phyloP scores from a whole-genome alignment of 176 grass and related monocot genomes.

The Oryza meridionalis region DNA sequence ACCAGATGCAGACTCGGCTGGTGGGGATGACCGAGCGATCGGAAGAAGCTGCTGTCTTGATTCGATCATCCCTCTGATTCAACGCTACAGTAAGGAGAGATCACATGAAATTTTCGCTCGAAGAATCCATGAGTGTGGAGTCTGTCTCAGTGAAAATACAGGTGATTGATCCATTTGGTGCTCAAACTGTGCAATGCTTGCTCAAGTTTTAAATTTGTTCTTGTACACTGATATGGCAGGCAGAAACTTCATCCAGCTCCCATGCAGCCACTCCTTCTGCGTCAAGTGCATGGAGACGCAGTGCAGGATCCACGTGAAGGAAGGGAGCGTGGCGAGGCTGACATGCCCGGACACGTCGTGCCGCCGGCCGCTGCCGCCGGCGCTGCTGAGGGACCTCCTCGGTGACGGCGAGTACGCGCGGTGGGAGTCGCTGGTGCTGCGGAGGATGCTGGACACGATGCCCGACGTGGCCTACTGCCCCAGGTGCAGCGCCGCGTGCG shows the following conservation, averaged over 20 bases:
- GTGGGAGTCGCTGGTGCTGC: slow-evolving; percentile 63
- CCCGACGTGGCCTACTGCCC: slow-evolving; percentile 69
- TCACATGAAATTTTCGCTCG: neutral
- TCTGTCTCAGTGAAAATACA: slow-evolving; percentile 8
- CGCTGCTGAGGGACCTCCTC: slow-evolving; percentile 45
- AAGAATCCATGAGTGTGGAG: neutral
- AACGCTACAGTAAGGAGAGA: neutral
- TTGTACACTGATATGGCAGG: neutral
- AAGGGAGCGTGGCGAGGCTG: neutral
- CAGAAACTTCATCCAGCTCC: slow-evolving; percentile 12
- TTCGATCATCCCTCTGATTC: slow-evolving; percentile 43
- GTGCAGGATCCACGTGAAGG: slow-evolving; percentile 25
- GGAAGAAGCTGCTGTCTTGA: slow-evolving; percentile 35
- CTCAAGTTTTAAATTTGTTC: too few species aligned
- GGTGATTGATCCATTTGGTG: neutral
- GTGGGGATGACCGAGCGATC: slow-evolving; percentile 37
- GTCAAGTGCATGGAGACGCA: slow-evolving; percentile 22
- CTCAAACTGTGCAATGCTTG: neutral
- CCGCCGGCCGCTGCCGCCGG: slow-evolving; percentile 18
- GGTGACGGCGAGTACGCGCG: slow-evolving; percentile 53
- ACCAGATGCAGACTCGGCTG: neutral
- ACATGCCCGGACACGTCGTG: slow-evolving; percentile 22
- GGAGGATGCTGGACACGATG: slow-evolving; percentile 64
- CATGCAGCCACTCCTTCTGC: slow-evolving; percentile 5
- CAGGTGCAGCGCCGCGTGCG: slow-evolving; percentile 63